Percentiles rank a stretch among this genome's conserved stretches.
Evolutionary conservation across 768 basidiomycete genomes (phyloP).

Genomic region (Boletus pseudopeckii): DNA sequence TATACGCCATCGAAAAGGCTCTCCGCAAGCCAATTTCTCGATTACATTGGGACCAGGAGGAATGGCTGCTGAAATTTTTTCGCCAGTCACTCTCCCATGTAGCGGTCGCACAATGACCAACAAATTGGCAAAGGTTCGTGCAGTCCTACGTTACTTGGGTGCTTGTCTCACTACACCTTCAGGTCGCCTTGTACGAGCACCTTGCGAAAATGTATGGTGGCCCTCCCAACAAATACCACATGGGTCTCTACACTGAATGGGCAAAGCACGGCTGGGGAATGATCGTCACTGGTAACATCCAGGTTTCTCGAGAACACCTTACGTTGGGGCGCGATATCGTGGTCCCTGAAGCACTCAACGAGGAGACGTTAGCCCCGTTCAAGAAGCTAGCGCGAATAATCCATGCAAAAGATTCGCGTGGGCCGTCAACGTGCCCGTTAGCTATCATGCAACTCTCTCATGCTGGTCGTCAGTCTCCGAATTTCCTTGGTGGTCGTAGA

Average conservation of each 20-base stretch:
- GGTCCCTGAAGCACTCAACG: constrained; percentile 45
- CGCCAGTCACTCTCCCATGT: constrained; percentile 31
- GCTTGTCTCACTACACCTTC: neutral
- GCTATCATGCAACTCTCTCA: constrained; percentile 86
- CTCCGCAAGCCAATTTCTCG: neutral
- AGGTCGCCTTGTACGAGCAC: constrained; percentile 94
- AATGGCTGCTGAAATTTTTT: constrained; percentile 23
- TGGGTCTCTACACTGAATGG: constrained; percentile 72
- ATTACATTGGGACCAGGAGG: neutral
- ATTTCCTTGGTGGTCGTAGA: constrained; percentile 64
- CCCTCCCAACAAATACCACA: constrained; percentile 63
- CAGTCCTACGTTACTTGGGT: neutral
- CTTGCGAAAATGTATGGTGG: constrained; percentile 64
- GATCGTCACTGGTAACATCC: constrained; percentile 83
- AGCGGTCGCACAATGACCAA: constrained; percentile 40
- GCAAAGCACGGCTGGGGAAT: constrained; percentile 79
- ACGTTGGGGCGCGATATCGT: constrained; percentile 69
- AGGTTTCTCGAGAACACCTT: constrained; percentile 61
- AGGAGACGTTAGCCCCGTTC: constrained; percentile 49
- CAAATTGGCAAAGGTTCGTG: constrained; percentile 51
- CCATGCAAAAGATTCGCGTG: constrained; percentile 32
- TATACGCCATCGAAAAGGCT: neutral
- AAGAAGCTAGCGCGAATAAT: constrained; percentile 47
- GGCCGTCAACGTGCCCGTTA: constrained; percentile 28
- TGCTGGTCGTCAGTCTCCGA: constrained; percentile 76